Evolutionary conservation across 179 eudicot genomes (phyloP), one percentile per base, ranked within the genome.

Genomic region (Dionaea muscipula): DNA sequence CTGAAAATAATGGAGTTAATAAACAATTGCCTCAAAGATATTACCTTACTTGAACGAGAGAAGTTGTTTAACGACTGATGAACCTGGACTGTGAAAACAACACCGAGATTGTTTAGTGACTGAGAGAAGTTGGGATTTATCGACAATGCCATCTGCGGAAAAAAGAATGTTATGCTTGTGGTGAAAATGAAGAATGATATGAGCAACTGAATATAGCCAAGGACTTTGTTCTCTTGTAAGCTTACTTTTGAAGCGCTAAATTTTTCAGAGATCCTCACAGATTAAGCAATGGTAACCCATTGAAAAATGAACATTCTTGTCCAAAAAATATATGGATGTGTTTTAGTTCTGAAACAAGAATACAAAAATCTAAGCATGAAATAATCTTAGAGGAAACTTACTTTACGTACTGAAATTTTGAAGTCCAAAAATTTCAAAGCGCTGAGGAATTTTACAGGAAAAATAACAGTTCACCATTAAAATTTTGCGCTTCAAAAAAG

Each of bases 31-130:
- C 47, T 26, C 61, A 55, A 11, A 26, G 20, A 25, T 47, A 39
- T 12, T 33, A 16, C 33, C 26, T 47, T 49, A 64, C 18, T n/a
- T n/a, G n/a, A n/a, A n/a, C n/a, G n/a, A n/a, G n/a, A n/a, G n/a
- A n/a, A n/a, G n/a, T n/a, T n/a, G n/a, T n/a, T n/a, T n/a, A n/a
- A n/a, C n/a, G n/a, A n/a, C n/a, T 31, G 59, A 35, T 56, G 59
- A 44, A 84, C 99, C 99, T 93, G 99, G 59, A 93, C 99, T 31
- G 99, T 93, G 83, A 78, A 85, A 35, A 93, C 96, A 51, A 93
- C 99, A 57, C 99, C 99, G 64, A 93, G 96, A 80, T 93, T 93
- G 81, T 93, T 93, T 61, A 93, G 58, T 47, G 99, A 93, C 70
- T 93, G 99, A 4, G 99, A 93, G 77, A 93, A 93, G 77, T 82